Conservation (phyloP, 225 moss, liverwort and hornwort genomes). For the Climacium dendroides region DNA sequence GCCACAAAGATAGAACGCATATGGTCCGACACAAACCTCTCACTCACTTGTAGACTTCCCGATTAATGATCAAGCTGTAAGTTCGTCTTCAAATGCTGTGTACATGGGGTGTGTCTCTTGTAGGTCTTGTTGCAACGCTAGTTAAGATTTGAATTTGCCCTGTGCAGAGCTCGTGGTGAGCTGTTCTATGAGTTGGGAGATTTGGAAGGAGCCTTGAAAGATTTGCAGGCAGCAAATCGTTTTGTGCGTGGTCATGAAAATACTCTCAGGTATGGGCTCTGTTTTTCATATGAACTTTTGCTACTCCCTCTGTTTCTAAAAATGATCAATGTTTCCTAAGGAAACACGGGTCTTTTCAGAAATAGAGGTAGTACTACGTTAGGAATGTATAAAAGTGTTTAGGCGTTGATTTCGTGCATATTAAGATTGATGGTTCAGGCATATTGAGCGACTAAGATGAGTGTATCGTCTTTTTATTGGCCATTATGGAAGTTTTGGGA, state of each 20-base stretch:
- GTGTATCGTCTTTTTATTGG: background rate
- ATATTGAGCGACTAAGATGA: background rate
- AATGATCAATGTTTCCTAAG: no score
- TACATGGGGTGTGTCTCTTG: background rate
- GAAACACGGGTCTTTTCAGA: no score
- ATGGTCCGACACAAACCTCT: background rate
- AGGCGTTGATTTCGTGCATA: background rate
- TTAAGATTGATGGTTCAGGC: background rate
- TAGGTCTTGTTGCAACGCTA: background rate
- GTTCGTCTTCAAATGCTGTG: background rate
- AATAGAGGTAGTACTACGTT: background rate
- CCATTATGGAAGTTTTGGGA: background rate
- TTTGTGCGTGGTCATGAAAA: slow-evolving; percentile 9
- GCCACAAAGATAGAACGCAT: background rate
- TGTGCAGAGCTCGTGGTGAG: slow-evolving; percentile 29
- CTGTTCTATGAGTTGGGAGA: slow-evolving; percentile 31
- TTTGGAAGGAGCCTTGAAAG: slow-evolving; percentile 27
- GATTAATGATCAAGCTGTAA: background rate
- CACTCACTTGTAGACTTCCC: background rate
- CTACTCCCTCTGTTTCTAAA: no score
- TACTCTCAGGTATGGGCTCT: slow-evolving; percentile 11
- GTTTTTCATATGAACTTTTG: background rate
- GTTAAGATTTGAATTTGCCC: background rate
- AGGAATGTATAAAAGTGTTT: background rate
- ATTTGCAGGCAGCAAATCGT: slow-evolving; percentile 23